Conservation (phyloP, 2,329 filamentous ascomycete genomes). For the Colletotrichum sp. region DNA sequence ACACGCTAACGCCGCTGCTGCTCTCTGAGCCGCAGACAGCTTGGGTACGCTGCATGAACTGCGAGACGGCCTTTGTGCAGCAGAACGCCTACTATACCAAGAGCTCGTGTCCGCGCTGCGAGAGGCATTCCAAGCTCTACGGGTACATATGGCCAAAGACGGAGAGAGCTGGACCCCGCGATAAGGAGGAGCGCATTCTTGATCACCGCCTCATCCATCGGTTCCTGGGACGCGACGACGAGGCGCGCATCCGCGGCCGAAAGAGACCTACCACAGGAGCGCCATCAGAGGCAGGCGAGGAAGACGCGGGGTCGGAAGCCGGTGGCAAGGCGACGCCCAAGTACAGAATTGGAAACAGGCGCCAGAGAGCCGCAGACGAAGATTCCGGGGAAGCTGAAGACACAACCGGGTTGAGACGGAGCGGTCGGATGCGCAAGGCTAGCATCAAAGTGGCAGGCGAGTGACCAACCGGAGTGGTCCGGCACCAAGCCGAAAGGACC, state of each 20-base stretch:
- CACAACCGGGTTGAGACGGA: conserved; percentile 31
- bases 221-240: conserved; percentile 76
- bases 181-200: conserved; percentile 74
- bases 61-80: conserved; percentile 83
- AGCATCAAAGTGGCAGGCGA: conserved; percentile 28
- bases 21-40: conserved; percentile 76
- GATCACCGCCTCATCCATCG: conserved; percentile 90
- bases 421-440: conserved; percentile 36
- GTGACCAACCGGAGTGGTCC: conserved; percentile 16
- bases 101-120: conserved; percentile 87
- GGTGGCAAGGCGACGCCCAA: background rate
- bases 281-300: background rate
- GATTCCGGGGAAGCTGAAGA: conserved; percentile 24
- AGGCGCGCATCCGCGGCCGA: conserved; percentile 57
- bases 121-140: conserved; percentile 94
- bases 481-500: background rate
- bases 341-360: conserved; percentile 16
- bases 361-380: background rate
- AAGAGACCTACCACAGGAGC: conserved; percentile 21
- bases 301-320: background rate
- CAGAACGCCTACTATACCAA: conserved; percentile 86
- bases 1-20: conserved; percentile 79
- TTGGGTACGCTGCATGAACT: conserved; percentile 91
- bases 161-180: conserved; percentile 74
- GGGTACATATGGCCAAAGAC: conserved; percentile 98